A percentile compares a stretch with the other conserved stretches of the same genome.
Conservation (phyloP, 2,329 filamentous ascomycete species). For the Penicillium palitans region DNA sequence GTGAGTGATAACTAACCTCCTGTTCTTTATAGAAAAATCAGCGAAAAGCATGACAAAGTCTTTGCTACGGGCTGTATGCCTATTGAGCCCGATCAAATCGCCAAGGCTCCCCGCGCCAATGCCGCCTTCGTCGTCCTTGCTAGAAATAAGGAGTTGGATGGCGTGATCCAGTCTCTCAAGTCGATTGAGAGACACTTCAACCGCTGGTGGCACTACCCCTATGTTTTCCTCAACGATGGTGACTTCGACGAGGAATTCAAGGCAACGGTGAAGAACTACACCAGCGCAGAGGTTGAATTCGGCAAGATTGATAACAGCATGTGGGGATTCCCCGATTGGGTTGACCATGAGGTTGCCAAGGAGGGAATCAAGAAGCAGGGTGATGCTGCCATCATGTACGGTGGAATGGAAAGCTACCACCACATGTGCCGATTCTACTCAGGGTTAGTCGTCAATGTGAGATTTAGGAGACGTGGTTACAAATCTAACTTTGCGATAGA, state of each 20-base stretch:
- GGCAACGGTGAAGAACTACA: slow-evolving; percentile 83
- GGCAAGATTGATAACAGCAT: slow-evolving; percentile 86
- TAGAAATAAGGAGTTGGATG: slow-evolving; percentile 92
- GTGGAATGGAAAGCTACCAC: slow-evolving; percentile 97
- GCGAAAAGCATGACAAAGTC: slow-evolving; percentile 94
- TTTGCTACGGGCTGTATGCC: slow-evolving; percentile 84
- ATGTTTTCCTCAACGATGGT: slow-evolving; percentile 96
- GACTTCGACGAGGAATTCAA: slow-evolving; percentile 96
- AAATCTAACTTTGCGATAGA: slow-evolving; percentile 45
- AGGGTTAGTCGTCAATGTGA: slow-evolving; percentile 60
- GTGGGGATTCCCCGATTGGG: slow-evolving; percentile 98
- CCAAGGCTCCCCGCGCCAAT: slow-evolving; percentile 70
- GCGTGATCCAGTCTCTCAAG: slow-evolving; percentile 94
- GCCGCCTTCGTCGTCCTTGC: slow-evolving; percentile 95
- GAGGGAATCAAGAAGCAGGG: slow-evolving; percentile 97
- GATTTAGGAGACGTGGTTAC: not conserved
- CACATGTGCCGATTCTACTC: slow-evolving; percentile 99
- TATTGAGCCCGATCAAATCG: slow-evolving; percentile 66
- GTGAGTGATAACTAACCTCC: slow-evolving; percentile 18
- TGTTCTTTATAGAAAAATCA: slow-evolving; percentile 72
- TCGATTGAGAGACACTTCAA: slow-evolving; percentile 99
- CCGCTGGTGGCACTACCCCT: slow-evolving; percentile 97
- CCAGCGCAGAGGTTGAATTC: slow-evolving; percentile 84
- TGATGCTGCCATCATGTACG: slow-evolving; percentile 98
- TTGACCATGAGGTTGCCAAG: slow-evolving; percentile 87